Base-by-base conservation (phyloP, 257 asterid genomes). In the Nicotiana tomentosiformis region DNA sequence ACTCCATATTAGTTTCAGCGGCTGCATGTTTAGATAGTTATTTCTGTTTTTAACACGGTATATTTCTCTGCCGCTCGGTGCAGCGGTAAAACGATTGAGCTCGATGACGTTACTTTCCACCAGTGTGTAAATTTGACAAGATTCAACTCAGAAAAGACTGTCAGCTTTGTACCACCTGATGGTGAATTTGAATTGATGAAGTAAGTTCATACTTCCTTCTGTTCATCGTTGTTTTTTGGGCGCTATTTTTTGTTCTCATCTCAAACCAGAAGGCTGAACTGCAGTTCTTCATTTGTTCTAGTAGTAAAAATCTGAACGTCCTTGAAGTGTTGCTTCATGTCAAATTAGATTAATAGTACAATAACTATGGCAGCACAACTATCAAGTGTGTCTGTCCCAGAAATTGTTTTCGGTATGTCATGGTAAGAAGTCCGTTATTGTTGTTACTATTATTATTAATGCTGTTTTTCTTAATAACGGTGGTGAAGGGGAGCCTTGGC, bases 131-230 rank as follows among this genome's bases (percentile, higher is more conserved):
- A 96, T 89, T 94, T 96, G 86, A 96, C 99, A 66, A 91, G 99
- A 92, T 96, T 96, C 90, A 96, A 94, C 89, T 91, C 99, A 10
- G 99, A 96, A 84, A 96, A 96, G 90, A 96, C 99, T 1, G 99
- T 96, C 82, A 96, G 98, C 86, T 96, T 96, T 90, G 99, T 96
- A 86, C 99, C 99, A 39, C 99, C 99, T 12, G 99, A 96, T 94
- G 99, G 99, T 86, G 99, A 96, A 94, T 96, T 96, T 86, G 99
- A 96, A 90, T 84, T 96, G 92, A 96, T 96, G 99, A 96, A 94
- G 99, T 96, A 93, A 91, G 98, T 70, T 84, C 68, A 77, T 84
- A 68, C 79, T 85, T 82, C 61, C 53, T 68, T 30, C 4, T 65
- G 46, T 65, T 37, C 8, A 35, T 57, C 35, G 15, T 49, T 15